A percentile compares a stretch with the other conserved stretches of the same genome.
Conservation (phyloP, 2,329 filamentous ascomycete genomes). For the Aspergillus fructus region DNA sequence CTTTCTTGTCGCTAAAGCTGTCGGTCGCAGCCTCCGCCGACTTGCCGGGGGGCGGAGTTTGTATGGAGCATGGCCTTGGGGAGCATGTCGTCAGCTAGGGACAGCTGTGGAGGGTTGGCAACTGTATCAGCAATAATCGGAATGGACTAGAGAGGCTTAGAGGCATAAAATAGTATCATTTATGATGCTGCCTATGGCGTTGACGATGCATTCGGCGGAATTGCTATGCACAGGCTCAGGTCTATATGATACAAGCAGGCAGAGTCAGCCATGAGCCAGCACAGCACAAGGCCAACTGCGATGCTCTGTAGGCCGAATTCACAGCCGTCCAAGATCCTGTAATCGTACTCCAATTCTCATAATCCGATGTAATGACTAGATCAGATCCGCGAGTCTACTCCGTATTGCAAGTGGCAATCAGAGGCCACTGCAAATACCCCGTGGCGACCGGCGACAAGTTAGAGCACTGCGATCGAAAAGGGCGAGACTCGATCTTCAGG, state of each 20-base stretch:
- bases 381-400: neutral
- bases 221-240: neutral
- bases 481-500: slow-evolving; percentile 10
- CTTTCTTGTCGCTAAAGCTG: neutral
- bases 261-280: neutral
- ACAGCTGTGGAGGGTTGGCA: neutral
- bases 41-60: slow-evolving; percentile 10
- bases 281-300: neutral
- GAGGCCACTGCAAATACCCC: neutral
- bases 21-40: slow-evolving; percentile 8
- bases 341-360: neutral
- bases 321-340: neutral
- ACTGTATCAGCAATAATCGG: neutral
- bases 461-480: neutral
- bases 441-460: slow-evolving; percentile 4
- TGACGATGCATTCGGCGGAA: neutral
- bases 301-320: neutral
- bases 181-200: slow-evolving; percentile 9
- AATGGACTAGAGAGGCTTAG: neutral
- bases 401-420: slow-evolving; percentile 2
- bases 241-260: neutral
- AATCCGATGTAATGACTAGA: neutral
- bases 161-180: slow-evolving; percentile 3
- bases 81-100: slow-evolving; percentile 7
- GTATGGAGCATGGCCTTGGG: neutral